Conservation (phyloP, 257 asterid genomes). For the Buddleja alternifolia region DNA sequence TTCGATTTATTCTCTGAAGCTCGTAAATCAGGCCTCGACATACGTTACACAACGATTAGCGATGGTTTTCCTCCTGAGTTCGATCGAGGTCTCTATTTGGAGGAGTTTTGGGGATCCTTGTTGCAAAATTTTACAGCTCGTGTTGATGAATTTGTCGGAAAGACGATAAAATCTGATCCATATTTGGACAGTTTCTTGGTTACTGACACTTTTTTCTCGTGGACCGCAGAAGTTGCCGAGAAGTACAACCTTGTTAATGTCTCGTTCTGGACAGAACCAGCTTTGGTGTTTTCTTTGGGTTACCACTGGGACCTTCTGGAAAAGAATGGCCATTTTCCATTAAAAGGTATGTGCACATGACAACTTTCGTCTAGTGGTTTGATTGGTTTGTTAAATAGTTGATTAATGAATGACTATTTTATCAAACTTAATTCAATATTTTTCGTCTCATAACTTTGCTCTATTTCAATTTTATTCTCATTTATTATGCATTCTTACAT, state of each 20-base stretch:
- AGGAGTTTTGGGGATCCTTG: constrained; percentile 32
- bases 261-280: constrained; percentile 43
- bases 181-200: constrained; percentile 36
- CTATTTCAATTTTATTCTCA: too few relatives aligned
- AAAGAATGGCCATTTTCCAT: constrained; percentile 45
- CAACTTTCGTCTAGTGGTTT: too few relatives aligned
- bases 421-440: too few relatives aligned
- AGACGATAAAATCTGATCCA: constrained; percentile 34
- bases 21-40: constrained; percentile 46
- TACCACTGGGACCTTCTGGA: constrained; percentile 42
- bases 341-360: constrained; percentile 34
- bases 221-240: constrained; percentile 42
- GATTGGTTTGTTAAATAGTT: too few relatives aligned
- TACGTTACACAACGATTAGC: constrained; percentile 43
- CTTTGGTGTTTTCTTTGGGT: constrained; percentile 37
- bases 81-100: constrained; percentile 35
- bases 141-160: constrained; percentile 43
- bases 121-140: constrained; percentile 31
- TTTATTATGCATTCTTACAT: too few relatives aligned
- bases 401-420: too few relatives aligned
- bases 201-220: constrained; percentile 40
- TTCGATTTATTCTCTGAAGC: constrained; percentile 40
- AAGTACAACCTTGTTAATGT: constrained; percentile 45
- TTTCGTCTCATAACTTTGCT: too few relatives aligned
- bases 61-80: constrained; percentile 46